These are phyloP conservation scores for Salvia rosmarinus DNA, from an alignment of 257 asterid genomes.

Conservation along the genomic window DNA sequence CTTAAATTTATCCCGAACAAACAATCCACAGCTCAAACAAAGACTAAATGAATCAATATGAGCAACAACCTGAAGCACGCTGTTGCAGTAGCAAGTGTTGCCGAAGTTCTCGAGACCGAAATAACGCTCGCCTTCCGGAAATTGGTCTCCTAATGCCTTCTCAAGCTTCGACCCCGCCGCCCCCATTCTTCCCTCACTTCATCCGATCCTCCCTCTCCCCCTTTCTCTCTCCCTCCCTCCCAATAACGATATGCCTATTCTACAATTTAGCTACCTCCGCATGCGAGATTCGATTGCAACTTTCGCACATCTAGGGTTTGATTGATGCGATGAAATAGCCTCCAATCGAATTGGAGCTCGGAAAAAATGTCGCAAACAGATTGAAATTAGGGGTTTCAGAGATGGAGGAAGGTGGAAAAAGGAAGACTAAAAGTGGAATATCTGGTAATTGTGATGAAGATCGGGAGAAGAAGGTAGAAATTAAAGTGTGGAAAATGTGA, in stretches of 20 bases:
- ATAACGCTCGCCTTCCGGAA: constrained; percentile 68
- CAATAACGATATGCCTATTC: constrained; percentile 17
- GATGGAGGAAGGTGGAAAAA: constrained; percentile 1
- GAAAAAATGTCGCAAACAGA: constrained; percentile 16
- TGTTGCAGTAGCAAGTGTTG: constrained; percentile 69
- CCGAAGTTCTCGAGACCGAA: constrained; percentile 66
- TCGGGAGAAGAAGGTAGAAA: constrained; percentile 26
- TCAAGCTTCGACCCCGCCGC: constrained; percentile 68
- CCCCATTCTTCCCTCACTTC: constrained; percentile 60
- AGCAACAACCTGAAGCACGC: constrained; percentile 61
- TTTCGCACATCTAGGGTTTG: constrained; percentile 32
- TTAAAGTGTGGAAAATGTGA: constrained; percentile 24
- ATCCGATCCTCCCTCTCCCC: constrained; percentile 35
- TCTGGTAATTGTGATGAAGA: constrained; percentile 36
- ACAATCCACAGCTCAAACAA: constrained; percentile 19
- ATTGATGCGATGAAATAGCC: background rate
- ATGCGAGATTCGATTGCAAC: constrained; percentile 20
- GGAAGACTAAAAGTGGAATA: background rate
- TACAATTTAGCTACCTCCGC: constrained; percentile 23
- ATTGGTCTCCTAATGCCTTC: constrained; percentile 68
- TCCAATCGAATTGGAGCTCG: background rate
- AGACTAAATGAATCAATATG: constrained; percentile 22
- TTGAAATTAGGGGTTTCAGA: constrained; percentile 35
- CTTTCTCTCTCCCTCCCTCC: constrained; percentile 7
- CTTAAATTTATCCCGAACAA: constrained; percentile 6